Evolutionary conservation across 352 stramenopile genomes (phyloP).

Genomic region (Phytophthora pistaciae): DNA sequence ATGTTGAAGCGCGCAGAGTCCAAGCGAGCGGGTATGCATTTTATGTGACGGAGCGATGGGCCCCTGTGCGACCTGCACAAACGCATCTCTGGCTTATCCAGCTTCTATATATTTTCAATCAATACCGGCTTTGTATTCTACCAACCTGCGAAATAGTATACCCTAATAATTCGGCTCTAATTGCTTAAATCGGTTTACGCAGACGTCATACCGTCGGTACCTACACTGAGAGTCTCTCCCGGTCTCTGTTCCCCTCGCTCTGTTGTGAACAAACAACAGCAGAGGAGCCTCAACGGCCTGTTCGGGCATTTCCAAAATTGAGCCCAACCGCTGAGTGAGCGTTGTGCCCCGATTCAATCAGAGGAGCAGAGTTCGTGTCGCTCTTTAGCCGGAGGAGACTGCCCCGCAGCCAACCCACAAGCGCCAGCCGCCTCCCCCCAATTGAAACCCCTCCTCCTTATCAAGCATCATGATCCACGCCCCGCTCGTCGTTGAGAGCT

Average conservation of each 20-base stretch:
- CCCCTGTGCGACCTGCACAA: not conserved
- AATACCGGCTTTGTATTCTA: no score
- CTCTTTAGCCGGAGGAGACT: constrained; percentile 21
- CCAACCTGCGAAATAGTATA: not conserved
- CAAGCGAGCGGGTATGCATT: constrained; percentile 12
- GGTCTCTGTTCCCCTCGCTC: constrained; percentile 4
- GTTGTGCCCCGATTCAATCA: not conserved
- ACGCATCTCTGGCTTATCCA: not conserved
- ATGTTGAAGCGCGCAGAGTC: constrained; percentile 32
- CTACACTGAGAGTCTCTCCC: constrained; percentile 1
- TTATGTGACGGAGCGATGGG: constrained; percentile 47
- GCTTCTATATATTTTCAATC: no score
- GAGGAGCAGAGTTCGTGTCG: not conserved
- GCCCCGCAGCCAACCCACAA: constrained; percentile 2
- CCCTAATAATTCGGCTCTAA: not conserved
- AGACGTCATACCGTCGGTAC: constrained; percentile 24
- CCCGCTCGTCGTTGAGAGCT: constrained; percentile 25
- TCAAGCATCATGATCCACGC: constrained; percentile 30
- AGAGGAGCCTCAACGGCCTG: constrained; percentile 2
- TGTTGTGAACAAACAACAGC: not conserved
- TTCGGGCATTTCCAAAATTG: constrained; percentile 22
- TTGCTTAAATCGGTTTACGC: not conserved
- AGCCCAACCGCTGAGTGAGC: constrained; percentile 17
- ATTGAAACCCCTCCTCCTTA: not conserved
- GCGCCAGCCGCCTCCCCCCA: constrained; percentile 18